Evolutionary conservation across 805 yeast genomes (phyloP), one percentile per base, ranked within the genome.

Genomic region (Lachancea thermotolerans): DNA sequence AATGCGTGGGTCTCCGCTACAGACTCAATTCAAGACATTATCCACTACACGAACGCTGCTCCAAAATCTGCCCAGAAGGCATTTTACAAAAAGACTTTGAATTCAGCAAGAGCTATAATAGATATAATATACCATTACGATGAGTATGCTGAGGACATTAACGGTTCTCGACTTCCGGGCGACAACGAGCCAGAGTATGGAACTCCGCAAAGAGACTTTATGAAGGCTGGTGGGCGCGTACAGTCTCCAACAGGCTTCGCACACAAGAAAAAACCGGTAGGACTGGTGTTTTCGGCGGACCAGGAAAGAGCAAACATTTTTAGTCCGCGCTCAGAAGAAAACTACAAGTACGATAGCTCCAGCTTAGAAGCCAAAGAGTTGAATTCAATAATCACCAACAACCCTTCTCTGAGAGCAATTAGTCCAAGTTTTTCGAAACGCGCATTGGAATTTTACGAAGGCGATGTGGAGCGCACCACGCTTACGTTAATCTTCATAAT

Each of bases 361-460:
- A 21, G n/a, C 6, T 18, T 15, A 0, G 71, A 69, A 45, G 61
- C 62, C 3, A 36, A 47, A 2, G 74, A 69, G 41, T 48, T 78
- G 27, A 54, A 63, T 1, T 55, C 56, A 2, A 42, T 68, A 1
- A 60, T 70, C 18, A 51, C 58, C 10, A 53, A 65, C 9, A 73
- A 74, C 52, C 50, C 58, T 0, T 49, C 49, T 6, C 58, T 78
- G 10, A 59, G 57, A 11, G 49, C 53, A 1, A 53, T 78, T 10
- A 66, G 67, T 49, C 66, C 66, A 43, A 50, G 50, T 1, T 78
- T 79, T 47, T 64, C 72, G 32, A 49, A 58, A 16, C 54, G 62
- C 11, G 69, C 72, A 10, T 40, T 78, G 4, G 57, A 47, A 12
- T 74, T 71, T 52, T 76, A 68, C 53, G 49, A 66, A n/a, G 80